phyloP scores from a whole-genome alignment of 495 filamentous ascomycete species.

The Evansstolkia leycettana region DNA sequence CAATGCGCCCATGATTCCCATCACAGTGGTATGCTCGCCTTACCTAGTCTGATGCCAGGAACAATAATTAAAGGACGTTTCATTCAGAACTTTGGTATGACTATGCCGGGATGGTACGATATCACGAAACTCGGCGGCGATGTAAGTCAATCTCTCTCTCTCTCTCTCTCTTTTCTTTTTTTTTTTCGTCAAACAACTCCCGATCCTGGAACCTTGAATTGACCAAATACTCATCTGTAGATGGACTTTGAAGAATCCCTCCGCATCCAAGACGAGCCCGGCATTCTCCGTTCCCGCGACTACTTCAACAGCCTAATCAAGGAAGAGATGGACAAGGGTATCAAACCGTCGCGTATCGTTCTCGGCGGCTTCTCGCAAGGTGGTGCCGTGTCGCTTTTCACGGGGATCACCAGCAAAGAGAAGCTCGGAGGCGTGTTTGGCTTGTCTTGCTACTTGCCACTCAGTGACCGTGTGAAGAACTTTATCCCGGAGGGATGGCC shows the following conservation, averaged over 20 bases:
- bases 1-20: slow-evolving; percentile 81
- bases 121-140: slow-evolving; percentile 49
- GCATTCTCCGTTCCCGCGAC: slow-evolving; percentile 58
- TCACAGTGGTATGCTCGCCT: slow-evolving; percentile 56
- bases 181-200: background rate
- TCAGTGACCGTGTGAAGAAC: slow-evolving; percentile 58
- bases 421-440: slow-evolving; percentile 83
- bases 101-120: slow-evolving; percentile 90
- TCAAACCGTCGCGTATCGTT: slow-evolving; percentile 71
- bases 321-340: slow-evolving; percentile 69
- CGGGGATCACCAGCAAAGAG: slow-evolving; percentile 57
- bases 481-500: slow-evolving; percentile 49
- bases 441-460: slow-evolving; percentile 68
- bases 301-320: slow-evolving; percentile 75
- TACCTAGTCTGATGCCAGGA: too few relatives aligned
- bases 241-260: slow-evolving; percentile 36
- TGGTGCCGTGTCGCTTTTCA: slow-evolving; percentile 47
- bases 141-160: too few relatives aligned
- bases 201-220: background rate
- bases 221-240: slow-evolving; percentile 8
- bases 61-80: background rate
- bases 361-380: slow-evolving; percentile 60
- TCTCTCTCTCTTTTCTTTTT: background rate
- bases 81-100: slow-evolving; percentile 61
- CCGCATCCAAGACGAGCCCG: slow-evolving; percentile 60